Percentiles rank a stretch among this genome's conserved stretches.
Evolutionary conservation across 2,329 filamentous ascomycete species (phyloP).

Genomic region (Trichothecium roseum): DNA sequence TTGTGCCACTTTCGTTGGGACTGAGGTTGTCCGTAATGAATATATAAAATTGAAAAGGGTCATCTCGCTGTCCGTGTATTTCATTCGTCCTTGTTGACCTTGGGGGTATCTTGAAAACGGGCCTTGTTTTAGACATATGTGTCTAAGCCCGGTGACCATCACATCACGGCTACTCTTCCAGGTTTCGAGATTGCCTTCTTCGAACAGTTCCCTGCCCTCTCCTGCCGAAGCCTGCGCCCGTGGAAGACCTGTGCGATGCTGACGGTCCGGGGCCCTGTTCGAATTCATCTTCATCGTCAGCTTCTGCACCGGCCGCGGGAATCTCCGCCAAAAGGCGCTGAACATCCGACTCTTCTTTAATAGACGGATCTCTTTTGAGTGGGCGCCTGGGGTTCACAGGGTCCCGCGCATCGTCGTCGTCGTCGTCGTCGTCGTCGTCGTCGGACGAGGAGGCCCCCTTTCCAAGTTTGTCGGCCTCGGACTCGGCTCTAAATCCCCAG

Average conservation of each 20-base stretch:
- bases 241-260: slow-evolving; percentile 25
- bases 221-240: slow-evolving; percentile 44
- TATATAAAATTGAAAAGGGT: too few species aligned
- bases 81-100: too few species aligned
- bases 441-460: slow-evolving; percentile 3
- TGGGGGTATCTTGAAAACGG: slow-evolving; percentile 3
- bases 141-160: background rate
- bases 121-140: slow-evolving; percentile 1
- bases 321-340: slow-evolving; percentile 20
- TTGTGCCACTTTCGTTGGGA: too few species aligned
- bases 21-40: too few species aligned
- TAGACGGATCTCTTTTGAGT: slow-evolving; percentile 26
- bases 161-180: slow-evolving; percentile 5
- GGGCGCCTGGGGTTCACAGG: slow-evolving; percentile 7
- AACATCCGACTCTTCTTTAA: slow-evolving; percentile 22
- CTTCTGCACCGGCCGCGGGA: slow-evolving; percentile 26
- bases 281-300: slow-evolving; percentile 33
- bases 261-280: slow-evolving; percentile 21
- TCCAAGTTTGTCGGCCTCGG: slow-evolving; percentile 5
- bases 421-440: too few species aligned
- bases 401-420: too few species aligned
- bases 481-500: slow-evolving; percentile 26
- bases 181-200: slow-evolving; percentile 17
- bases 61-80: too few species aligned
- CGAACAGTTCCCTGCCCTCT: slow-evolving; percentile 20